Evolutionary conservation across 371 early-diverging fungal species (phyloP).

Genomic region (Mortierella sp.): DNA sequence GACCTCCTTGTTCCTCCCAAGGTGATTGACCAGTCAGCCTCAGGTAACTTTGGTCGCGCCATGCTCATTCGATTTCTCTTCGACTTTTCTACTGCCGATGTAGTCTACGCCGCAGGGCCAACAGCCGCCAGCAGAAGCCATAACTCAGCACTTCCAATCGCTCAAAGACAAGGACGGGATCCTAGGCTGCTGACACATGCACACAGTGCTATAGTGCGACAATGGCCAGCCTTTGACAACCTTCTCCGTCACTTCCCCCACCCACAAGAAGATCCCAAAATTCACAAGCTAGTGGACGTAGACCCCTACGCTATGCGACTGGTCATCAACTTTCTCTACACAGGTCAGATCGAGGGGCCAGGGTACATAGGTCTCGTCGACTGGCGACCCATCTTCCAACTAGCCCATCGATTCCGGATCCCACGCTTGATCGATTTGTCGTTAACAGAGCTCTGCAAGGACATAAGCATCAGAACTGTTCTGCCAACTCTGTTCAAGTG

Average conservation of each 20-base stretch:
- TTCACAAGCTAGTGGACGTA: slow-evolving; percentile 7
- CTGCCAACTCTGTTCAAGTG: slow-evolving; percentile 12
- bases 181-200: neutral
- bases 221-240: slow-evolving; percentile 7
- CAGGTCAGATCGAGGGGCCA: slow-evolving; percentile 25
- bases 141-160: neutral
- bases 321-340: slow-evolving; percentile 32
- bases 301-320: slow-evolving; percentile 20
- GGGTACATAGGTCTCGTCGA: slow-evolving; percentile 15
- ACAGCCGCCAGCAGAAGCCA: neutral
- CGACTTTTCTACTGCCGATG: slow-evolving; percentile 6
- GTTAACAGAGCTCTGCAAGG: neutral
- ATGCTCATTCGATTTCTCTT: slow-evolving; percentile 9
- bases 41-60: slow-evolving; percentile 13
- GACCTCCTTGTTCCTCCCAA: slow-evolving; percentile 12
- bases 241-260: neutral
- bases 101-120: neutral
- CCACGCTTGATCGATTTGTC: slow-evolving; percentile 3
- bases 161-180: neutral
- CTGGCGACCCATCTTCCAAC: slow-evolving; percentile 26
- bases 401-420: slow-evolving; percentile 16
- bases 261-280: neutral
- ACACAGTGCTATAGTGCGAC: slow-evolving; percentile 16
- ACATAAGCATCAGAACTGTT: neutral
- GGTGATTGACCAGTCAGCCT: neutral